Evolutionary conservation across 176 grass and related monocot species (phyloP), one percentile per base, ranked within the genome.

Genomic region (Thinopyrum elongatum): DNA sequence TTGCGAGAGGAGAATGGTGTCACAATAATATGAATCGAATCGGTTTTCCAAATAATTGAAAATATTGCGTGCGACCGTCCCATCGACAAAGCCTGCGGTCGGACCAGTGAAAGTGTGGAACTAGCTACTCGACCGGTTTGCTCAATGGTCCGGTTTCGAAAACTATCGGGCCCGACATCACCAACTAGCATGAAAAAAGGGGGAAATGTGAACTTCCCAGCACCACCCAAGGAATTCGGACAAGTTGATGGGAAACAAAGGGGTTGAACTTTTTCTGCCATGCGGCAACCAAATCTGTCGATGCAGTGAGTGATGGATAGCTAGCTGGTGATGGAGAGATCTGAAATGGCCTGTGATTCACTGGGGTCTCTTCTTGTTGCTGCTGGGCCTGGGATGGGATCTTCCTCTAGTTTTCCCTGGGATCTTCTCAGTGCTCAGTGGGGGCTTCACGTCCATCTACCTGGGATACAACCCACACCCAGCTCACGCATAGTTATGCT

Each of bases 381-480:
- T 65, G 65, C 53, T 51, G 78, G 27, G 70, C 17, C 67, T 74
- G 3, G 42, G 11, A 44, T 44, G 42, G 41, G 41, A 49, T 74
- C 81, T 39, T 72, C 65, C 76, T 65, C 49, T 53, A 6, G 49
- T 53, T 53, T 53, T 51, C 47, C 47, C 17, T 57, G 17, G 0
- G 0, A 57, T 58, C 53, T 22, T 3, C 53, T 58, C 53, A 58
- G 10, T 72, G 80, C 30, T 65, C 30, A 74, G 87, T 84, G 41
- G 66, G 76, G 57, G 58, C 76, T 53, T 84, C 36, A 6, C 21
- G 65, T 80, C 65, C 31, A 26, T n/a, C 31, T 74, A 58, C 82
- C 82, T 89, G 87, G 38, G 73, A 87, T 90, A 67, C 80, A 90
- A 47, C 80, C 68, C 80, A 87, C 76, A 83, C 63, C 44, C 84